Conservation (phyloP, 2,329 filamentous ascomycete species). For the Cordyceps tenuipes region DNA sequence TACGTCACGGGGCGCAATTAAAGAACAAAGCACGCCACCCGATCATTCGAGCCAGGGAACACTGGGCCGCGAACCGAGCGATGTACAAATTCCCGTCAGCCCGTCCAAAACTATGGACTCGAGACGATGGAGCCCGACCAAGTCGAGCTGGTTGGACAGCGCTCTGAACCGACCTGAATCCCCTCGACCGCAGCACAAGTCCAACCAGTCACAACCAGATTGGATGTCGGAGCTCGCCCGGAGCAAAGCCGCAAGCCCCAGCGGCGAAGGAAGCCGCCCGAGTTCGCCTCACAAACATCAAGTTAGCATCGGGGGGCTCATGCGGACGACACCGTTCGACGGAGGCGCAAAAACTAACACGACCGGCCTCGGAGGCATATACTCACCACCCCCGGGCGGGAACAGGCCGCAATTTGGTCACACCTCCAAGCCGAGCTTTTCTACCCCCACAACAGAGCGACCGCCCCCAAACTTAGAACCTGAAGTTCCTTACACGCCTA, state of each 20-base stretch:
- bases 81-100: conserved; percentile 55
- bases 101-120: conserved; percentile 78
- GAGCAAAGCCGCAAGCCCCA: conserved; percentile 59
- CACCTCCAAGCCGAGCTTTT: conserved; percentile 20
- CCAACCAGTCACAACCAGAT: conserved; percentile 60
- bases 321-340: conserved; percentile 59
- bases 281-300: conserved; percentile 52
- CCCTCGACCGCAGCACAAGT: conserved; percentile 57
- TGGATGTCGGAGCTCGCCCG: conserved; percentile 89
- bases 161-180: conserved; percentile 86
- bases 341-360: conserved; percentile 33
- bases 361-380: conserved; percentile 34
- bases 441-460: conserved; percentile 3
- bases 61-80: conserved; percentile 28
- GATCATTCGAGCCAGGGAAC: conserved; percentile 21
- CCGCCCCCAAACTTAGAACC: conserved; percentile 17
- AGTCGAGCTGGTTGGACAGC: conserved; percentile 90
- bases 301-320: conserved; percentile 61
- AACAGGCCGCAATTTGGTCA: conserved; percentile 26
- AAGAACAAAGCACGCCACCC: conserved; percentile 19
- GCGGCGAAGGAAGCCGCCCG: conserved; percentile 33
- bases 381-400: conserved; percentile 30
- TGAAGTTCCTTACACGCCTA: conserved; percentile 13
- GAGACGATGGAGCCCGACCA: conserved; percentile 89
- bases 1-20: conserved; percentile 60